Conservation (phyloP, 305 asterid genomes). For the Salvia sclarea region DNA sequence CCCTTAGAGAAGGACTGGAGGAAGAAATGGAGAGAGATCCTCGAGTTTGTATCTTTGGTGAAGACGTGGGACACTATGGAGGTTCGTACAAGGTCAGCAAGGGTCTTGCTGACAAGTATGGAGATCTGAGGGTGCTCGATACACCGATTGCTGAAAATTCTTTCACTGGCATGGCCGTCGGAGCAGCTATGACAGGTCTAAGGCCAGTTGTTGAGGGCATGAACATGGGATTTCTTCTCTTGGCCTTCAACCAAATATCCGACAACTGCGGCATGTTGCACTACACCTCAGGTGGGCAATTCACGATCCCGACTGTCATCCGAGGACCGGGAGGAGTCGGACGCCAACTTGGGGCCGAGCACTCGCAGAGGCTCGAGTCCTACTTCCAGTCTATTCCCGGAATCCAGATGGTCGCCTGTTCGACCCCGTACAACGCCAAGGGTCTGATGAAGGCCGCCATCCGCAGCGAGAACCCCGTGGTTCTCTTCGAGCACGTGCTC, state of each 20-base stretch:
- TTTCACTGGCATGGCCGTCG: slow-evolving; percentile 81
- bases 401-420: slow-evolving; percentile 83
- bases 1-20: slow-evolving; percentile 77
- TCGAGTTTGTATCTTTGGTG: slow-evolving; percentile 71
- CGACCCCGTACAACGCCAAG: slow-evolving; percentile 81
- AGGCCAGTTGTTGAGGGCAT: slow-evolving; percentile 76
- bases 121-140: slow-evolving; percentile 84
- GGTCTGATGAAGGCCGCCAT: slow-evolving; percentile 87
- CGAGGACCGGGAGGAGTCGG: slow-evolving; percentile 94
- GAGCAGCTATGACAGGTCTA: slow-evolving; percentile 88
- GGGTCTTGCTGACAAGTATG: slow-evolving; percentile 66
- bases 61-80: slow-evolving; percentile 87
- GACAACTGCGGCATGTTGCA: slow-evolving; percentile 89
- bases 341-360: slow-evolving; percentile 86
- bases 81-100: slow-evolving; percentile 85
- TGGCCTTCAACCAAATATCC: slow-evolving; percentile 87
- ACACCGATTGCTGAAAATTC: slow-evolving; percentile 86
- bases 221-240: slow-evolving; percentile 89
- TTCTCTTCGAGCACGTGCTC: slow-evolving; percentile 79
- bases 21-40: slow-evolving; percentile 89
- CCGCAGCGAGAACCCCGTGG: slow-evolving; percentile 80
- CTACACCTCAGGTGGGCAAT: slow-evolving; percentile 89
- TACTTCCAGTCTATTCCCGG: slow-evolving; percentile 86
- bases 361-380: slow-evolving; percentile 80
- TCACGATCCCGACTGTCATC: slow-evolving; percentile 74